phyloP scores from a whole-genome alignment of 129 eudicot genomes.

The Flaveria robusta region DNA sequence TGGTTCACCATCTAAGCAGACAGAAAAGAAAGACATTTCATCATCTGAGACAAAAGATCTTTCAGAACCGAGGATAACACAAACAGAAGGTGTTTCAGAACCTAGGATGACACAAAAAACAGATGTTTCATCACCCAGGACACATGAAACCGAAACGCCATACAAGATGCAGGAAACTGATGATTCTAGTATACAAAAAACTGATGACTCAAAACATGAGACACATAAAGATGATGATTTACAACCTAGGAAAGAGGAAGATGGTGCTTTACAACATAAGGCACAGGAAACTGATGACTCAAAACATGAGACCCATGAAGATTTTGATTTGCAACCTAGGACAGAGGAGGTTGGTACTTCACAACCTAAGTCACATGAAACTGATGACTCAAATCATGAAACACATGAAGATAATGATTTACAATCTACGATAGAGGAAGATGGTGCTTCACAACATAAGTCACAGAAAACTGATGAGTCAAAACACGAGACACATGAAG shows the following conservation, averaged over 20 bases:
- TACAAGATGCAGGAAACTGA: background rate
- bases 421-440: background rate
- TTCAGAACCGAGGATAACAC: background rate
- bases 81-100: background rate
- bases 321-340: background rate
- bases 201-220: background rate
- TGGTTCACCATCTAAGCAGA: background rate
- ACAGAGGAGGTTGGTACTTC: slow-evolving; percentile 1
- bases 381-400: background rate
- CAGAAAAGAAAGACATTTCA: slow-evolving; percentile 35
- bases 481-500: background rate
- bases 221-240: background rate
- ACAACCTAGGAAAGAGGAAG: background rate
- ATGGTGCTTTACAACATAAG: background rate
- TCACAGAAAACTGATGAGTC: background rate
- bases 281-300: background rate
- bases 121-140: background rate
- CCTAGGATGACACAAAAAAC: background rate
- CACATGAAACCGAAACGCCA: background rate
- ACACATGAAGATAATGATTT: background rate
- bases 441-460: background rate
- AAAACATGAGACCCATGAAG: background rate
- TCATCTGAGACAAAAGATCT: slow-evolving; percentile 16
- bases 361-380: background rate
- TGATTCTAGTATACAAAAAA: background rate